A percentile compares a stretch with the other conserved stretches of the same genome.
These are phyloP conservation scores for Phaeosphaeria sp. DNA, from an alignment of 2,329 filamentous ascomycete genomes.

Conservation along the genomic window DNA sequence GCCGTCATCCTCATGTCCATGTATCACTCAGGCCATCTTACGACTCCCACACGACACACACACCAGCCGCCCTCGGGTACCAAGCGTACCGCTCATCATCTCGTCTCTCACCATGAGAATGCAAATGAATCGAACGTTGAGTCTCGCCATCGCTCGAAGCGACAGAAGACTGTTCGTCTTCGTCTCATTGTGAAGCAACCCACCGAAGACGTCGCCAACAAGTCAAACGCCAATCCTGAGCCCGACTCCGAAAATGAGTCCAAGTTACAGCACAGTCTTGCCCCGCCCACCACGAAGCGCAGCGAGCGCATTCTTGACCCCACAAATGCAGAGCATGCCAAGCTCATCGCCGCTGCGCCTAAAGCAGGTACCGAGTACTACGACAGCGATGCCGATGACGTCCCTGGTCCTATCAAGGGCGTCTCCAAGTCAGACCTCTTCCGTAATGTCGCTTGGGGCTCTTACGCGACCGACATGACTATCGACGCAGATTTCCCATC, in stretches of 20 bases:
- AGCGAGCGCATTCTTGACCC: slow-evolving; percentile 28
- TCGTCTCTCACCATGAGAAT: not conserved
- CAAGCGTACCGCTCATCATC: not conserved
- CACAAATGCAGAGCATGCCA: slow-evolving; percentile 20
- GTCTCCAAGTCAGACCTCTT: slow-evolving; percentile 28
- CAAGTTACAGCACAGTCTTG: slow-evolving; percentile 9
- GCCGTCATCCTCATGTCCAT: not conserved
- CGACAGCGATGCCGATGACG: slow-evolving; percentile 29
- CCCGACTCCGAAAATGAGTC: slow-evolving; percentile 3
- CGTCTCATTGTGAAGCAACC: not conserved
- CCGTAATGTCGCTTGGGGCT: slow-evolving; percentile 35
- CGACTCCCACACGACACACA: not conserved
- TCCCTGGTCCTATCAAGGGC: slow-evolving; percentile 20
- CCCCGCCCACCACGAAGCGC: slow-evolving; percentile 24
- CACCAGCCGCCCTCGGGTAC: not conserved
- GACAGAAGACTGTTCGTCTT: not conserved
- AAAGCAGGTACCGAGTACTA: slow-evolving; percentile 34
- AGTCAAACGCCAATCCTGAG: not conserved
- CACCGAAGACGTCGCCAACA: not conserved
- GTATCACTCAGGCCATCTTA: not conserved
- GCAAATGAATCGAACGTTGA: not conserved
- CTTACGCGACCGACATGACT: slow-evolving; percentile 17
- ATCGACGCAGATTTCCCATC: slow-evolving; percentile 20
- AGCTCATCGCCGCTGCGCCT: slow-evolving; percentile 22
- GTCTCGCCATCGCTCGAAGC: not conserved